Percentiles rank a stretch among this genome's conserved stretches.
Conservation (phyloP, 2,329 filamentous ascomycete genomes). For the Monilinia polystroma region DNA sequence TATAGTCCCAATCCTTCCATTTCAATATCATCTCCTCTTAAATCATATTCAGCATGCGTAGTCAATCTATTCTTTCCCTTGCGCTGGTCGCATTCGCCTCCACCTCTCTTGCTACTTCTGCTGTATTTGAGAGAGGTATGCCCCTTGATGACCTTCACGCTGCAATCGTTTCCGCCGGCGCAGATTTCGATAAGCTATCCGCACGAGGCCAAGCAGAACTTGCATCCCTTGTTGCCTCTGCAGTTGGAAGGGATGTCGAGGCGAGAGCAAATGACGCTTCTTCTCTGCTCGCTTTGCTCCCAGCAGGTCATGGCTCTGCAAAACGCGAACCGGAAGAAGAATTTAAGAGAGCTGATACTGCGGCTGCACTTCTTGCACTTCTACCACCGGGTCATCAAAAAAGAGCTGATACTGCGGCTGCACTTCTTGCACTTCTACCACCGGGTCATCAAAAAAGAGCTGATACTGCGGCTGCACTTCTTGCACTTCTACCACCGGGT, state of each 20-base stretch:
- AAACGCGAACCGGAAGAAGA: too few relatives aligned
- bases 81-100: constrained; percentile 23
- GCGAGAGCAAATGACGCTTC: too few relatives aligned
- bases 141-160: constrained; percentile 14
- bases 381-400: constrained; percentile 5
- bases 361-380: background rate
- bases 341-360: too few relatives aligned
- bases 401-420: background rate
- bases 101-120: constrained; percentile 14
- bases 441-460: background rate
- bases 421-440: constrained; percentile 1
- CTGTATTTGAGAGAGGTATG: constrained; percentile 6
- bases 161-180: constrained; percentile 5
- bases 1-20: background rate
- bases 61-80: constrained; percentile 17
- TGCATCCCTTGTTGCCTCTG: too few relatives aligned
- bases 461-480: background rate
- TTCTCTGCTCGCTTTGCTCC: too few relatives aligned
- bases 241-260: too few relatives aligned
- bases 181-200: too few relatives aligned
- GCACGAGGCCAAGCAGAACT: too few relatives aligned
- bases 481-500: background rate
- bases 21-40: background rate
- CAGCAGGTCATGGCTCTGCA: too few relatives aligned
- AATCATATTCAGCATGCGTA: constrained; percentile 19